Evolutionary conservation across 306 rosid species (phyloP), one percentile per base, ranked within the genome.

Genomic region (Castanea mollissima): DNA sequence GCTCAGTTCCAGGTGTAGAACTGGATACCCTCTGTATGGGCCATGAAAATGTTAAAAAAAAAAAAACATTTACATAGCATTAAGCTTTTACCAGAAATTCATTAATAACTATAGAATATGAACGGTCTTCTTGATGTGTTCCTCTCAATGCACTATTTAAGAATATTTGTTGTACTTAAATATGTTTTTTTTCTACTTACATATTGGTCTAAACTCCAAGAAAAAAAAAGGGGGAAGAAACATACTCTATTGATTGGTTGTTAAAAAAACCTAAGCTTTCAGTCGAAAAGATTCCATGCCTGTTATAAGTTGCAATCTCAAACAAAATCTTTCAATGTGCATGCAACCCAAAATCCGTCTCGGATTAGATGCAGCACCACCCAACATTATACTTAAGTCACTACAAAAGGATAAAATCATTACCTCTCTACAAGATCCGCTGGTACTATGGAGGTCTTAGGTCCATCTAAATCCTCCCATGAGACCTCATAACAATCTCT

Each of bases 401-500:
- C 52, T 0, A 19, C 72, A 34, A 46, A 16, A 77, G 49, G 31
- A 58, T 54, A 23, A 70, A 44, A 51, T 18, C 71, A 38, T 75
- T 82, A 89, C 96, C 91, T 85, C 80, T 85, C 69, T 69, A 93
- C 63, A 76, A 93, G 96, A 85, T 89, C 88, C 75, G 87, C 87
- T 35, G 91, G 91, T 55, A 93, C 89, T 65, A 85, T 56, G 52
- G 94, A 91, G 60, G 87, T 79, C 83, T 83, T 69, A 80, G 89
- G 90, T 62, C 97, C 97, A 75, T 89, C 85, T 44, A 79, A 74
- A 68, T 83, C 82, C 78, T 83, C 88, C 97, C 96, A 91, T 23
- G 89, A 87, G 76, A 93, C 97, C 80, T 93, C 97, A 29, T 58
- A 89, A 86, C 88, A 91, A 19, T 93, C 94, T 20, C 72, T 87